phyloP scores from a whole-genome alignment of 2,329 filamentous ascomycete species.

The Zasmidium angulare region DNA sequence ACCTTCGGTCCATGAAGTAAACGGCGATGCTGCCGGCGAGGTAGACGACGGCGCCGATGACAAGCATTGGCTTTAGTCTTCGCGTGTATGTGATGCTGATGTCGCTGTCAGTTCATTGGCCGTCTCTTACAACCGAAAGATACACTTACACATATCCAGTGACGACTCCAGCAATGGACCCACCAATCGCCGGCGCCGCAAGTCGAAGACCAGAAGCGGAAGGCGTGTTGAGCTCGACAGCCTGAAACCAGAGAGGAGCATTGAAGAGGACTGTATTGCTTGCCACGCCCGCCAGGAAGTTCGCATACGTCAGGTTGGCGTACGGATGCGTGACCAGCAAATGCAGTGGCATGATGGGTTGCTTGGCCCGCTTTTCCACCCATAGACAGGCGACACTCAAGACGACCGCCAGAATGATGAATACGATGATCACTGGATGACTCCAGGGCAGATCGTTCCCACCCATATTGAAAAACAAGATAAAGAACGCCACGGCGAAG shows the following conservation, averaged over 20 bases:
- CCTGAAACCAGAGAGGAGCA: constrained; percentile 8
- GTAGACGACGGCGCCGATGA: constrained; percentile 31
- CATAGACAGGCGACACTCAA: constrained; percentile 39
- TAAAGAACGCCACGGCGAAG: constrained; percentile 43
- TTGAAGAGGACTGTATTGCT: constrained; percentile 58
- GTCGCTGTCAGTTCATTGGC: constrained; percentile 40
- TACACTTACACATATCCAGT: constrained; percentile 37
- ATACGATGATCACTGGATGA: constrained; percentile 42
- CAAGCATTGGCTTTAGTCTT: constrained; percentile 43
- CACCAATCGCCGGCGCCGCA: constrained; percentile 46
- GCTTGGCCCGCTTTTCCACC: constrained; percentile 42
- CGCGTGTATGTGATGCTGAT: constrained; percentile 42
- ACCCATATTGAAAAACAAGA: constrained; percentile 39
- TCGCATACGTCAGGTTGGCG: constrained; percentile 57
- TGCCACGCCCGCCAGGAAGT: constrained; percentile 60
- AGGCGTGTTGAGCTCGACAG: constrained; percentile 6
- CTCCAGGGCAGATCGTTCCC: constrained; percentile 48
- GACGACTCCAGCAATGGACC: constrained; percentile 44
- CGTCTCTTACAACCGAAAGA: constrained; percentile 40
- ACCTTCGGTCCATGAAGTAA: constrained; percentile 41
- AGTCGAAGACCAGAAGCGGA: constrained; percentile 45
- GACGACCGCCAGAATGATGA: constrained; percentile 39
- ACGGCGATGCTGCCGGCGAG: constrained; percentile 42
- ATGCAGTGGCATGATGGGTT: constrained; percentile 43
- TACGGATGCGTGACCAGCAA: constrained; percentile 59